Percentiles rank a stretch among this genome's conserved stretches.
Evolutionary conservation across 345 rosid species (phyloP).

Genomic region (Abelmoschus esculentus): DNA sequence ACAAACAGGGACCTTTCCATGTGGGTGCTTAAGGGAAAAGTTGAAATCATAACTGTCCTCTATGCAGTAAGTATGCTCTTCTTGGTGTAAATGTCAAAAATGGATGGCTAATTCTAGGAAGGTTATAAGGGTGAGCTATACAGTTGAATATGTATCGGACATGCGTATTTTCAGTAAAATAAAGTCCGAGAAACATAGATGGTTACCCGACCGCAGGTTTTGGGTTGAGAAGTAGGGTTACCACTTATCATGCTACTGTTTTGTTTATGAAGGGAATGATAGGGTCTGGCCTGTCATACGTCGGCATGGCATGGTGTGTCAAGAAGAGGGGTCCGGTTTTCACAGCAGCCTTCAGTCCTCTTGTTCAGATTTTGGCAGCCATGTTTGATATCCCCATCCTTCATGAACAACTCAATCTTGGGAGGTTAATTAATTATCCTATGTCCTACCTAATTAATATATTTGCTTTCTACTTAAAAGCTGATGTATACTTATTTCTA

Average conservation of each 20-base stretch:
- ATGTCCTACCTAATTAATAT: no score
- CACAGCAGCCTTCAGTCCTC: conserved; percentile 24
- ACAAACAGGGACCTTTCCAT: conserved; percentile 30
- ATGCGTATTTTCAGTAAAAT: neutral
- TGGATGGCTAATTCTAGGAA: no score
- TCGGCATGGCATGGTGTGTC: conserved; percentile 68
- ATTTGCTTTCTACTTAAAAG: neutral
- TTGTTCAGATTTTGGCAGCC: conserved; percentile 52
- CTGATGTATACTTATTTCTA: neutral
- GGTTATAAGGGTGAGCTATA: no score
- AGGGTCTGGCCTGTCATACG: conserved; percentile 50
- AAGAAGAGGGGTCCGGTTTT: conserved; percentile 50
- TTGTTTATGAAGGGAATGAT: conserved; percentile 40
- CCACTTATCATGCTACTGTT: neutral
- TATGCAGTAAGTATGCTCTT: conserved; percentile 35
- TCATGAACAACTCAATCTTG: conserved; percentile 44
- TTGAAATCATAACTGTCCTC: conserved; percentile 35
- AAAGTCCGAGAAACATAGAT: neutral
- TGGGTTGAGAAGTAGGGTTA: neutral
- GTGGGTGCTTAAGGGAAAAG: conserved; percentile 39
- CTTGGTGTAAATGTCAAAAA: no score
- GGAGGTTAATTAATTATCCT: conserved; percentile 37
- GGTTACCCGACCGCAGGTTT: no score
- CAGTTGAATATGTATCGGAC: no score
- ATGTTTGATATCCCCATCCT: conserved; percentile 43